phyloP scores from a whole-genome alignment of 2,329 filamentous ascomycete species.

The Ophiocordyceps unilateralis region DNA sequence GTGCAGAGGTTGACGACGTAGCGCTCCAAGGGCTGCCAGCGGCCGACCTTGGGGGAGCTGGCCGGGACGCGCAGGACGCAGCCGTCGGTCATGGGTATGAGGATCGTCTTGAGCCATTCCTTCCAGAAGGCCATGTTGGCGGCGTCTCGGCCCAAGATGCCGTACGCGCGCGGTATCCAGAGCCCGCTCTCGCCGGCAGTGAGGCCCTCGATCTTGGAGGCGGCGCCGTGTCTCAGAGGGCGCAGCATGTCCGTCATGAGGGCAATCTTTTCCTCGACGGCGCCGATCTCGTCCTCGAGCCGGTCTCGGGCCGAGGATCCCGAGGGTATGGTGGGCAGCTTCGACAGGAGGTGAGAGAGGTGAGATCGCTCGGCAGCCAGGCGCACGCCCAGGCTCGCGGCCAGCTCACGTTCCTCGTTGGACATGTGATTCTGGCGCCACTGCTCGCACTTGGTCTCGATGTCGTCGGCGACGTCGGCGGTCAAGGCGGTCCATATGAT shows the following conservation, averaged over 20 bases:
- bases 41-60: slow-evolving; percentile 76
- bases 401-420: slow-evolving; percentile 76
- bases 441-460: slow-evolving; percentile 67
- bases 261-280: slow-evolving; percentile 90
- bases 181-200: slow-evolving; percentile 90
- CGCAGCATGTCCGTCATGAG: slow-evolving; percentile 93
- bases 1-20: slow-evolving; percentile 96
- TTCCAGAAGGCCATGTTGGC: slow-evolving; percentile 90
- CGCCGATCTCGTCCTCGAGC: slow-evolving; percentile 85
- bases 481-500: slow-evolving; percentile 87
- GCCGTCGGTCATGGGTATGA: slow-evolving; percentile 93
- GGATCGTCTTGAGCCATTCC: slow-evolving; percentile 84
- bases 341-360: slow-evolving; percentile 70
- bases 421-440: slow-evolving; percentile 82
- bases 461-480: slow-evolving; percentile 62
- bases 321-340: slow-evolving; percentile 63
- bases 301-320: slow-evolving; percentile 67
- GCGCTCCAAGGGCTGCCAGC: slow-evolving; percentile 91
- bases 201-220: slow-evolving; percentile 90
- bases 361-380: slow-evolving; percentile 78
- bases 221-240: slow-evolving; percentile 81
- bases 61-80: slow-evolving; percentile 65
- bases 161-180: slow-evolving; percentile 89
- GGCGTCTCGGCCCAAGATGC: slow-evolving; percentile 71
- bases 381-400: slow-evolving; percentile 76